A percentile compares a stretch with the other conserved stretches of the same genome.
Conservation (phyloP, 352 stramenopile species). For the Pythium periplocum region DNA sequence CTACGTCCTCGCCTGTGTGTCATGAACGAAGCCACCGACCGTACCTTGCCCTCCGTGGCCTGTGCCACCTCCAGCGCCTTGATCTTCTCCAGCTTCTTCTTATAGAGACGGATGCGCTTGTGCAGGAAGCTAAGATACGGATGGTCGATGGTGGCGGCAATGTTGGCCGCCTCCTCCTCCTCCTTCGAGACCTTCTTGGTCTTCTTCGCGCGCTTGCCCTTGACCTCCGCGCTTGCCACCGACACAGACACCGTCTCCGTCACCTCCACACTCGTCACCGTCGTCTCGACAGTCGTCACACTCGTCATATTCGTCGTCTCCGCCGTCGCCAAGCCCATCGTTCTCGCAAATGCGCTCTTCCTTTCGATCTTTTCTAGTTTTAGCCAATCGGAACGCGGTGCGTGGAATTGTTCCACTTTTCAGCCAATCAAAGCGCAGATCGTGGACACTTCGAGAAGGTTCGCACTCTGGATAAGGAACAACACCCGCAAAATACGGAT, state of each 20-base stretch:
- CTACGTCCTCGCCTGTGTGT: too few relatives aligned
- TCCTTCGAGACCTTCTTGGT: slow-evolving; percentile 22
- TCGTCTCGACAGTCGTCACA: background rate
- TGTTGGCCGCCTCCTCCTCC: slow-evolving; percentile 28
- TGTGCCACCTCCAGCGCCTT: slow-evolving; percentile 45
- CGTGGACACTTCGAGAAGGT: too few relatives aligned
- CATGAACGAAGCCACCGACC: too few relatives aligned
- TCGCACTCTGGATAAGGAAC: too few relatives aligned
- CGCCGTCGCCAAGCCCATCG: background rate
- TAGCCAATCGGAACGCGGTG: too few relatives aligned
- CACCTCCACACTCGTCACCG: slow-evolving; percentile 8
- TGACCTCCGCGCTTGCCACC: slow-evolving; percentile 4
- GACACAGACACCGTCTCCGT: slow-evolving; percentile 2
- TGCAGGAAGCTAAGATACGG: slow-evolving; percentile 79
- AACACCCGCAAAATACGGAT: too few relatives aligned
- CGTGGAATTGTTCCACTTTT: too few relatives aligned
- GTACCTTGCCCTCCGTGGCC: slow-evolving; percentile 36
- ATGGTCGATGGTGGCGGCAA: slow-evolving; percentile 50
- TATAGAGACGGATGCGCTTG: slow-evolving; percentile 76
- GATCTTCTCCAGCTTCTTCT: slow-evolving; percentile 88
- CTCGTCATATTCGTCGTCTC: slow-evolving; percentile 12
- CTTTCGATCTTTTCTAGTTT: slow-evolving; percentile 5
- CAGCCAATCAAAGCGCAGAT: too few relatives aligned
- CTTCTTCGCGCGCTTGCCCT: slow-evolving; percentile 30
- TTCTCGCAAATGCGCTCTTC: too few relatives aligned